A percentile compares a stretch with the other conserved stretches of the same genome.
Evolutionary conservation across 116 monocot genomes (phyloP).

Genomic region (Phalaenopsis hybrid): DNA sequence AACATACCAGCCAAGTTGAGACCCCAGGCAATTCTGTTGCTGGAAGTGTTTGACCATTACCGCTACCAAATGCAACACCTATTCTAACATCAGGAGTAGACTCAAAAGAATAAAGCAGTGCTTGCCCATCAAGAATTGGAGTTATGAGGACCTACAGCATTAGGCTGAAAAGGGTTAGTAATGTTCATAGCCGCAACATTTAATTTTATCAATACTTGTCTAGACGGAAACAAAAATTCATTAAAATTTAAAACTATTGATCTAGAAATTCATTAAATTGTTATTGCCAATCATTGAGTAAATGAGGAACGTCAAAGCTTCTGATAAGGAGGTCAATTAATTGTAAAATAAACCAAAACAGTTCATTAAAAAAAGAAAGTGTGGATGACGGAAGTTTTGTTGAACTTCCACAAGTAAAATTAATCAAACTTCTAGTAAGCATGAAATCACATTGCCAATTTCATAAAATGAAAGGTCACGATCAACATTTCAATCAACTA

Average conservation of each 20-base stretch:
- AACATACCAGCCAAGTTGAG: slow-evolving; percentile 70
- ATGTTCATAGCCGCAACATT: not conserved
- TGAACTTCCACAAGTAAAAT: not conserved
- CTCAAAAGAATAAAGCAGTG: slow-evolving; percentile 91
- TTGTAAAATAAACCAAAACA: not conserved
- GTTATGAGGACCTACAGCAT: slow-evolving; percentile 61
- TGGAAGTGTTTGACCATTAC: slow-evolving; percentile 71
- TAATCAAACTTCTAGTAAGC: not conserved
- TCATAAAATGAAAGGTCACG: too few species aligned
- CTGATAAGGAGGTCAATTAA: not conserved
- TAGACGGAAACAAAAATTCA: not conserved
- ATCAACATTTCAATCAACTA: too few species aligned
- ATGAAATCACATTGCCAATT: too few species aligned
- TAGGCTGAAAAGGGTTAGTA: not conserved
- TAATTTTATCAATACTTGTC: not conserved
- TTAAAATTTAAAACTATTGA: not conserved
- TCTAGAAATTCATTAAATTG: not conserved
- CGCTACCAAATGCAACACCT: slow-evolving; percentile 86
- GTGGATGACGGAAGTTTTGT: not conserved
- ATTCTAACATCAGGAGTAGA: slow-evolving; percentile 79
- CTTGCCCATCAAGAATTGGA: slow-evolving; percentile 91
- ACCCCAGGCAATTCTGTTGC: slow-evolving; percentile 93
- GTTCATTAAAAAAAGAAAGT: not conserved
- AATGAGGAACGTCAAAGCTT: not conserved
- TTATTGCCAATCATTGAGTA: not conserved